Evolutionary conservation across 306 rosid species (phyloP).

Genomic region (Hippophae rhamnoides): DNA sequence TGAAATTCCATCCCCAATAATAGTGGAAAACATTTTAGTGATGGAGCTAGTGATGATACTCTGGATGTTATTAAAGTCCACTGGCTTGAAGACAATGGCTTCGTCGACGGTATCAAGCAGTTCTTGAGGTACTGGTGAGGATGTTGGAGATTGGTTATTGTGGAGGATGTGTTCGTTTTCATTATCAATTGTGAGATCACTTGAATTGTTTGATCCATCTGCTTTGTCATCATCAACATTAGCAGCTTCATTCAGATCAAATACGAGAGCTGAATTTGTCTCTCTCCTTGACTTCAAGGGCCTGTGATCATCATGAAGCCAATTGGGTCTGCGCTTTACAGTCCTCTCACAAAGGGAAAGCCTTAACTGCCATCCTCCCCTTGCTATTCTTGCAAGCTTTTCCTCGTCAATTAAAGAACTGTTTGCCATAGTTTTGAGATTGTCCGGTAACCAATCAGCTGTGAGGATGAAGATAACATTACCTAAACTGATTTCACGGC

Average conservation of each 20-base stretch:
- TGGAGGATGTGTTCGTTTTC: constrained; percentile 48
- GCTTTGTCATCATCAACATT: constrained; percentile 50
- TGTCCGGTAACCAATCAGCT: constrained; percentile 70
- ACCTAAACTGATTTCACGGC: constrained; percentile 83
- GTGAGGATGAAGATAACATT: constrained; percentile 79
- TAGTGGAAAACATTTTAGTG: constrained; percentile 32
- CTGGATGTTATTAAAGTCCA: constrained; percentile 40
- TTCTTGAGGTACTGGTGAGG: constrained; percentile 35
- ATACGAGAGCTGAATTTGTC: constrained; percentile 32
- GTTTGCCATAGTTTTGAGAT: constrained; percentile 40
- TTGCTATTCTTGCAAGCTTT: constrained; percentile 48
- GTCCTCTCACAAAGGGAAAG: constrained; percentile 44
- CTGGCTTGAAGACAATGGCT: constrained; percentile 72
- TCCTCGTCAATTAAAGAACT: constrained; percentile 44
- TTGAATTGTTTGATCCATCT: constrained; percentile 81
- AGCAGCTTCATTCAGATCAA: constrained; percentile 83
- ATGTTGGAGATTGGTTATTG: constrained; percentile 15
- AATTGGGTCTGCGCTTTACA: constrained; percentile 56
- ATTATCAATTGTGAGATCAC: constrained; percentile 75
- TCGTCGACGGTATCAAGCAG: constrained; percentile 58
- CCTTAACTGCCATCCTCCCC: constrained; percentile 61
- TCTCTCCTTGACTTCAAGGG: constrained; percentile 54
- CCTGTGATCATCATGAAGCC: constrained; percentile 50
- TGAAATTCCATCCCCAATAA: constrained; percentile 44
- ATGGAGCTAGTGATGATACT: constrained; percentile 38